Evolutionary conservation across 106 monocot genomes (phyloP).

Genomic region (Acanthochlamys bracteata): DNA sequence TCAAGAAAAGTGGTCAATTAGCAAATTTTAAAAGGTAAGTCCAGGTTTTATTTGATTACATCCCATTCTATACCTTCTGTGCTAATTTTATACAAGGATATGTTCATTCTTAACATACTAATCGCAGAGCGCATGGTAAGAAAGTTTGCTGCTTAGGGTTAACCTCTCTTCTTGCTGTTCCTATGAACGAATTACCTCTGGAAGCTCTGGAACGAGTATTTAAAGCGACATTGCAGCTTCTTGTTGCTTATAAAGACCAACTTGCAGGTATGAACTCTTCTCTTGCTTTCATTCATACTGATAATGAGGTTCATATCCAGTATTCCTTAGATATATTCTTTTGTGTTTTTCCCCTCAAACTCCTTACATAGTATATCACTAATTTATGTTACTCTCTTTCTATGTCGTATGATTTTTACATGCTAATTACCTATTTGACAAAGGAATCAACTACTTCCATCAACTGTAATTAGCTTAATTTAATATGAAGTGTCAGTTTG

Average conservation of each 20-base stretch:
- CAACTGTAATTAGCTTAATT: too few species aligned
- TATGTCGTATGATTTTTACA: too few species aligned
- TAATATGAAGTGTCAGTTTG: too few species aligned
- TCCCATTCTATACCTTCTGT: background rate
- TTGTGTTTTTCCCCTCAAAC: background rate
- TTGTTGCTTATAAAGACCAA: conserved; percentile 89
- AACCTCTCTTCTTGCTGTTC: conserved; percentile 76
- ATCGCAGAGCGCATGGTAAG: conserved; percentile 88
- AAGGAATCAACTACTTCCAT: too few species aligned
- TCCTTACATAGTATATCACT: too few species aligned
- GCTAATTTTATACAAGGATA: background rate
- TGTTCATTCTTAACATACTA: background rate
- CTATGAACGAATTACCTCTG: conserved; percentile 54
- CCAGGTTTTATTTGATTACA: conserved; percentile 27
- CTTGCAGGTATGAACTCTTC: conserved; percentile 57
- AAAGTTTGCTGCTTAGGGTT: conserved; percentile 96
- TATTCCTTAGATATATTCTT: background rate
- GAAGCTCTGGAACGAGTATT: conserved; percentile 75
- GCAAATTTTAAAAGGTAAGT: conserved; percentile 77
- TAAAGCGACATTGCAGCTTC: conserved; percentile 75
- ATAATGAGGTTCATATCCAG: background rate
- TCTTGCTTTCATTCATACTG: too few species aligned
- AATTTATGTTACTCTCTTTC: too few species aligned
- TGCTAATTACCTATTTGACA: too few species aligned
- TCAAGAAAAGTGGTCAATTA: conserved; percentile 78